Percentiles rank a stretch among this genome's conserved stretches.
phyloP scores from a whole-genome alignment of 2,329 filamentous ascomycete species.

The Pseudopithomyces chartarum region DNA sequence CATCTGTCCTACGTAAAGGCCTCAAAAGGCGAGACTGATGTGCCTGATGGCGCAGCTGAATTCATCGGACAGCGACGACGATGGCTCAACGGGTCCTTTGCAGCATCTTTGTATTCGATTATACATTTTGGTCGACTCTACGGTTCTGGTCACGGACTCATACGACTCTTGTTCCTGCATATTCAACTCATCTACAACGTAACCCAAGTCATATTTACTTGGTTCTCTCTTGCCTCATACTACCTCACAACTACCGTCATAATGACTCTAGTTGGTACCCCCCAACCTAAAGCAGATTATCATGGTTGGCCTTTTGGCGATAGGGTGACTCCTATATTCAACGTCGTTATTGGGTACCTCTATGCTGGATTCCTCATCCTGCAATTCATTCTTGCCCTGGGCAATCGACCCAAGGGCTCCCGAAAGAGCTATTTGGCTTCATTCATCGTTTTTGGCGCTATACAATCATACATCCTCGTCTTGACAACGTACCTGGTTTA shows the following conservation, averaged over 20 bases:
- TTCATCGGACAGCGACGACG: constrained; percentile 98
- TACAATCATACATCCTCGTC: constrained; percentile 89
- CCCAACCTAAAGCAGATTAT: constrained; percentile 25
- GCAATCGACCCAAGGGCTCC: constrained; percentile 94
- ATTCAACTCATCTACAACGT: constrained; percentile 96
- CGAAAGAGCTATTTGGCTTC: constrained; percentile 91
- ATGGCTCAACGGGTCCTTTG: constrained; percentile 99
- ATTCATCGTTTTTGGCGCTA: constrained; percentile 82
- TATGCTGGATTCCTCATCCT: constrained; percentile 90
- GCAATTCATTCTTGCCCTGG: constrained; percentile 95
- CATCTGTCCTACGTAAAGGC: constrained; percentile 98
- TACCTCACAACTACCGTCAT: constrained; percentile 98
- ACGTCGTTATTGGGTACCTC: constrained; percentile 86
- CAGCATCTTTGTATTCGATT: constrained; percentile 92
- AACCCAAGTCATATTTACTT: constrained; percentile 84
- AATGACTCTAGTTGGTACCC: constrained; percentile 86
- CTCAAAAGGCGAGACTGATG: constrained; percentile 98
- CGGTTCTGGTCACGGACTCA: constrained; percentile 94
- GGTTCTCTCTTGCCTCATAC: constrained; percentile 82
- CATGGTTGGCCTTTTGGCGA: constrained; percentile 92
- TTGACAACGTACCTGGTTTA: constrained; percentile 87
- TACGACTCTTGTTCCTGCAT: constrained; percentile 99
- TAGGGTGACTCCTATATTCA: constrained; percentile 83
- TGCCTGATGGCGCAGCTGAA: constrained; percentile 93
- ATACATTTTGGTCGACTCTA: constrained; percentile 99